Evolutionary conservation across 306 rosid species (phyloP).

Genomic region (Cucurbita pepo): DNA sequence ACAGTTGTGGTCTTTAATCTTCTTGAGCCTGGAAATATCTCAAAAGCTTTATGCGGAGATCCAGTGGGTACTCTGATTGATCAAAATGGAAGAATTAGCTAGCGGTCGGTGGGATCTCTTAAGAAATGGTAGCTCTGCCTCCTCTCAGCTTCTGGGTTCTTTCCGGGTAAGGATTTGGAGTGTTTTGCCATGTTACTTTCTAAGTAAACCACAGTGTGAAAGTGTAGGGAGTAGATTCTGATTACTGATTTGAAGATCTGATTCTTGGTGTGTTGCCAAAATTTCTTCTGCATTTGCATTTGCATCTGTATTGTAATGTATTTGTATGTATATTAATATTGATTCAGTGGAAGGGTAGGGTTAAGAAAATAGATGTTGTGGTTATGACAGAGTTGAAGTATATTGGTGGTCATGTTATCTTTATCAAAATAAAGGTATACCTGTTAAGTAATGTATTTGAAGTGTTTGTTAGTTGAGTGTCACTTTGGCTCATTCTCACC

Average conservation of each 20-base stretch:
- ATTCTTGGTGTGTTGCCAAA: slow-evolving; percentile 6
- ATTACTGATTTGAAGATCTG: neutral
- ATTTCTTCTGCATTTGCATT: neutral
- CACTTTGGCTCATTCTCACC: neutral
- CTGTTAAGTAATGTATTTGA: neutral
- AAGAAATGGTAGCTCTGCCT: neutral
- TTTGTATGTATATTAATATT: neutral
- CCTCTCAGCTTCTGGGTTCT: slow-evolving; percentile 6
- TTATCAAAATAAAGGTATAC: neutral
- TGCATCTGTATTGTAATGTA: neutral
- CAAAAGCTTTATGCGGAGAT: slow-evolving; percentile 35
- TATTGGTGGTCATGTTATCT: neutral
- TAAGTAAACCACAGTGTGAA: neutral
- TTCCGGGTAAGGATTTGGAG: neutral
- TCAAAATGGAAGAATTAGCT: slow-evolving; percentile 25
- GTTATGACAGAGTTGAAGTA: neutral
- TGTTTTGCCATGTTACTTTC: neutral
- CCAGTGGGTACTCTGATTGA: slow-evolving; percentile 39
- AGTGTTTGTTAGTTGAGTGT: neutral
- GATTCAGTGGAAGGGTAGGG: neutral
- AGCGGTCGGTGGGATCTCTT: neutral
- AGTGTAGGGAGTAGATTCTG: neutral
- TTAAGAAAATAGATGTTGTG: neutral
- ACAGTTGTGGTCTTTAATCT: slow-evolving; percentile 42
- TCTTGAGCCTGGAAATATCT: slow-evolving; percentile 36